These are phyloP conservation scores for Chrysophaeum taylorii DNA, from an alignment of 352 stramenopile species.

Conservation along the genomic window DNA sequence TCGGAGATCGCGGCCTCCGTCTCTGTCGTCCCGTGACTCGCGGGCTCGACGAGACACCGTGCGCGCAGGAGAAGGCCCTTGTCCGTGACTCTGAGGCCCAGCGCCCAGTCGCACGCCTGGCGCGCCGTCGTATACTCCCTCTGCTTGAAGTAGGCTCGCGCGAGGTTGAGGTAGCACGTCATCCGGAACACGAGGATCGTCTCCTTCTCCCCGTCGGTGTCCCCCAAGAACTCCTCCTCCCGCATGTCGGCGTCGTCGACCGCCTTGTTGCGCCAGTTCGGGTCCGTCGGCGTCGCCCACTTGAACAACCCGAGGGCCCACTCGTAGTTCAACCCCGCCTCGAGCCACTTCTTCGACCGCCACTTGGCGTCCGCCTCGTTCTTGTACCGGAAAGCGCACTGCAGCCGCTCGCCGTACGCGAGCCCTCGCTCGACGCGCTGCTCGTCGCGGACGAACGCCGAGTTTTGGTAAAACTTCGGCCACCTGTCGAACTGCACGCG, in stretches of 20 bases:
- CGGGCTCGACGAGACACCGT: neutral
- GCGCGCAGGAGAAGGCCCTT: neutral
- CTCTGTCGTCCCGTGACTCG: neutral
- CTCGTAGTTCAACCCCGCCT: neutral
- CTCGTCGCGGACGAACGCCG: neutral
- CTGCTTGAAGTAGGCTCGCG: neutral
- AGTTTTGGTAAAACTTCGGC: conserved; percentile 13
- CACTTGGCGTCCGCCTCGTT: neutral
- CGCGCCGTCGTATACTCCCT: neutral
- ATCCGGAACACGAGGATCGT: neutral
- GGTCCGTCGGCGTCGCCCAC: neutral
- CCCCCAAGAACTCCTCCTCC: neutral
- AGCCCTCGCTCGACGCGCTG: neutral
- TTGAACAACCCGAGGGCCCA: neutral
- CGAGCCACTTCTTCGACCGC: neutral
- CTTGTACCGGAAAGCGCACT: neutral
- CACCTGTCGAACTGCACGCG: conserved; percentile 1
- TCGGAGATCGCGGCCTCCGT: neutral
- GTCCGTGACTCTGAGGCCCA: neutral
- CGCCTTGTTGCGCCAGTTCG: neutral
- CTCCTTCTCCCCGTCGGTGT: neutral
- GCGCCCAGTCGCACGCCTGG: neutral
- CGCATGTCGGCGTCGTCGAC: neutral
- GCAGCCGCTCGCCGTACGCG: neutral
- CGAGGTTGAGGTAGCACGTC: conserved; percentile 1